Percentiles rank a stretch among this genome's conserved stretches.
Conservation (phyloP, 2,329 filamentous ascomycete genomes). For the Stachybotrys echinatus region DNA sequence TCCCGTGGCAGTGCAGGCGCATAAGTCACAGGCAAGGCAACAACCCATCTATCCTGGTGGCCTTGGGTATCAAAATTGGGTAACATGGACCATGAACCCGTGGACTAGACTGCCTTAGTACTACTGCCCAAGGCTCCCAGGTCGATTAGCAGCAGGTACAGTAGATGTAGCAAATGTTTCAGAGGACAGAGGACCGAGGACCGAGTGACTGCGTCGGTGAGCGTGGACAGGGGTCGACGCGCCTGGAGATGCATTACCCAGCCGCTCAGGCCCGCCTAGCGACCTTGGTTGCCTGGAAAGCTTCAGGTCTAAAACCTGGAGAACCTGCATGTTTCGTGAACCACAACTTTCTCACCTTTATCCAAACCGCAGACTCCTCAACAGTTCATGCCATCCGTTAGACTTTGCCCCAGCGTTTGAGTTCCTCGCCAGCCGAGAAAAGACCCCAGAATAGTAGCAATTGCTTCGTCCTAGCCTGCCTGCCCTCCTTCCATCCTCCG, state of each 20-base stretch:
- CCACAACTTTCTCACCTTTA: not conserved
- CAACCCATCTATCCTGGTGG: not conserved
- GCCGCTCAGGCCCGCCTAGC: not conserved
- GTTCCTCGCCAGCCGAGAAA: too few species aligned
- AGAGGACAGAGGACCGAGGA: too few species aligned
- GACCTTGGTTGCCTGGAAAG: not conserved
- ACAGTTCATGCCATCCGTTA: not conserved
- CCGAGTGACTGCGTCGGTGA: not conserved
- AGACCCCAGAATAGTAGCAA: too few species aligned
- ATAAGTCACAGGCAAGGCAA: not conserved
- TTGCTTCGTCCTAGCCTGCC: too few species aligned
- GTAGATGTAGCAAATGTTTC: too few species aligned
- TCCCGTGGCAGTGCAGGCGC: conserved; percentile 24
- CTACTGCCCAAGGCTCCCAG: too few species aligned
- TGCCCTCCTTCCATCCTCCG: too few species aligned
- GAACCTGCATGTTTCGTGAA: not conserved
- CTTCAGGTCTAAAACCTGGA: not conserved
- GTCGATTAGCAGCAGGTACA: too few species aligned
- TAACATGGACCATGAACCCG: too few species aligned
- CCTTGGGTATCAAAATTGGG: too few species aligned
- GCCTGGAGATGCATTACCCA: not conserved
- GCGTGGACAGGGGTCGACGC: conserved; percentile 45
- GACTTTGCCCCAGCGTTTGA: too few species aligned
- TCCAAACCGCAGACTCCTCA: not conserved
- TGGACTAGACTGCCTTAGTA: too few species aligned